These are phyloP conservation scores for Mycena sanguinolenta DNA, from an alignment of 768 basidiomycete species.

Conservation along the genomic window DNA sequence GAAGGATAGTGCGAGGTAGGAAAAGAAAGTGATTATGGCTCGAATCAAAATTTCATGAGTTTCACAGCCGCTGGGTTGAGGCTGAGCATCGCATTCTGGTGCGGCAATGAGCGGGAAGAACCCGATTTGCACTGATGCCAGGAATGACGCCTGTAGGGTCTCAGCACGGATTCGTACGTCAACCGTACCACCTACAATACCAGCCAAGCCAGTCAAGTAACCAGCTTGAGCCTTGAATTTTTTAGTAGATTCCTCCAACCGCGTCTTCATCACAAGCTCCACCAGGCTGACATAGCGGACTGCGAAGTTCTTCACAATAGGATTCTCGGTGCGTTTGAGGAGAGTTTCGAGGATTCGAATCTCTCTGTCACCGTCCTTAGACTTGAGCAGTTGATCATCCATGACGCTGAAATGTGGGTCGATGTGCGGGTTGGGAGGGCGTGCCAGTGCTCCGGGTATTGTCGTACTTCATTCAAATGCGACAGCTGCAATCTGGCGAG, in stretches of 20 bases:
- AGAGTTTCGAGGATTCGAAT: too few relatives aligned
- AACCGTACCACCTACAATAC: conserved; percentile 3
- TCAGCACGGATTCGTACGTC: background rate
- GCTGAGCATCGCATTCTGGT: background rate
- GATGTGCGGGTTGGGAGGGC: too few relatives aligned
- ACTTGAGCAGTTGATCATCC: too few relatives aligned
- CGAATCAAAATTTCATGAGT: background rate
- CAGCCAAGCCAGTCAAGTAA: conserved; percentile 5
- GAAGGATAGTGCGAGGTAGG: conserved; percentile 11
- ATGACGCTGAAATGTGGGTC: too few relatives aligned
- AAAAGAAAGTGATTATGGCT: background rate
- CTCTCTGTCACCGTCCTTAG: too few relatives aligned
- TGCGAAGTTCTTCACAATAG: too few relatives aligned
- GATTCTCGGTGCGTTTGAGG: too few relatives aligned
- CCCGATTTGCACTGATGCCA: conserved; percentile 6
- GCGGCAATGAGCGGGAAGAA: background rate
- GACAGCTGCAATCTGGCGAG: too few relatives aligned
- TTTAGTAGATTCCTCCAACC: background rate
- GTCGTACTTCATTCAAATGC: too few relatives aligned
- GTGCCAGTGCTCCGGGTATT: too few relatives aligned
- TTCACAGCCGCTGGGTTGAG: background rate
- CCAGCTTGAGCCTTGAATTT: background rate
- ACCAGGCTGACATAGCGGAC: too few relatives aligned
- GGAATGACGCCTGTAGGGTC: conserved; percentile 3
- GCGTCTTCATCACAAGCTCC: too few relatives aligned